Conservation (phyloP, 768 basidiomycete species). For the Dioszegia crocea region DNA sequence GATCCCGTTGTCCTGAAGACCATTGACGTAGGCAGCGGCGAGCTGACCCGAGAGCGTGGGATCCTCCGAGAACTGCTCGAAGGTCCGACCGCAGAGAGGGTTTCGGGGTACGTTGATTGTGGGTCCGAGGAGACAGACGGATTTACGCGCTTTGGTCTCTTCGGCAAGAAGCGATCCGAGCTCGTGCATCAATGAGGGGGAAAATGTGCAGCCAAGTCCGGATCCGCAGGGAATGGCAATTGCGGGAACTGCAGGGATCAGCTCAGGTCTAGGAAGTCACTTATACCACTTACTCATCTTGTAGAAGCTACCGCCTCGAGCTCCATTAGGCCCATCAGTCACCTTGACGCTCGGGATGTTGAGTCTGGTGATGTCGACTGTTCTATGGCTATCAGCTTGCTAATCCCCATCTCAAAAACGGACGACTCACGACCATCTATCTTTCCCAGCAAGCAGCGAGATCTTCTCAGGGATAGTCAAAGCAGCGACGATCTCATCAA, state of each 20-base stretch:
- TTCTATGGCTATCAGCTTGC: conserved; percentile 1
- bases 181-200: conserved; percentile 57
- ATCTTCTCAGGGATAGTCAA: conserved; percentile 61
- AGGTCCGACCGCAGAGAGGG: conserved; percentile 51
- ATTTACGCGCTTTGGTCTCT: conserved; percentile 64
- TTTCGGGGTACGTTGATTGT: conserved; percentile 69
- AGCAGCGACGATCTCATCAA: conserved; percentile 56
- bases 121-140: conserved; percentile 62
- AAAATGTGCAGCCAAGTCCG: conserved; percentile 66
- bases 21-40: conserved; percentile 65
- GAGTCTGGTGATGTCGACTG: conserved; percentile 53
- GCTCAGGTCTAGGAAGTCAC: no score
- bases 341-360: conserved; percentile 64
- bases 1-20: conserved; percentile 64
- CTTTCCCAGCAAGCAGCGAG: conserved; percentile 58
- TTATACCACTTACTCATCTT: no score
- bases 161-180: conserved; percentile 61
- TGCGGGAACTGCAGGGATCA: conserved; percentile 56
- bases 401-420: no score
- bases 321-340: conserved; percentile 69
- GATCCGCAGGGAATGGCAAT: conserved; percentile 67
- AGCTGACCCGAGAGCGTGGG: conserved; percentile 62
- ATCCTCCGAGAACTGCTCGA: conserved; percentile 71
- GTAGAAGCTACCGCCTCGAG: conserved; percentile 53
- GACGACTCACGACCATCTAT: conserved; percentile 59